A percentile compares a stretch with the other conserved stretches of the same genome.
phyloP scores from a whole-genome alignment of 1,284 basidiomycete genomes.

The Pascua sp. region DNA sequence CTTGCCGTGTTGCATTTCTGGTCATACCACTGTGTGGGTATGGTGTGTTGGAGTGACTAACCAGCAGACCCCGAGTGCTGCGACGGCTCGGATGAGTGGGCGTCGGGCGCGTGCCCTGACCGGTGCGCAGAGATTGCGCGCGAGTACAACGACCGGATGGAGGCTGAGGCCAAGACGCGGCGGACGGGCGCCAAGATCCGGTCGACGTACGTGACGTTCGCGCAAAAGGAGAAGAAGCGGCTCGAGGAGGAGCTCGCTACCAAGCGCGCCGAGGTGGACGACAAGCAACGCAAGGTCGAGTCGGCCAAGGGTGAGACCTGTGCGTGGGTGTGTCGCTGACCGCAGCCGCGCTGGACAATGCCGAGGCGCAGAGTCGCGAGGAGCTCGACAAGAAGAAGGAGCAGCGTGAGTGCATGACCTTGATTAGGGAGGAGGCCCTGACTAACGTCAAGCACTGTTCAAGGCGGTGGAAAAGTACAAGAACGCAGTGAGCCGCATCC shows the following conservation, averaged over 20 bases:
- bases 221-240: slow-evolving; percentile 78
- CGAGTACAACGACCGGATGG: slow-evolving; percentile 62
- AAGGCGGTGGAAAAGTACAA: slow-evolving; percentile 69
- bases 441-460: slow-evolving; percentile 65
- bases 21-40: too few relatives aligned
- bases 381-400: slow-evolving; percentile 72
- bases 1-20: too few relatives aligned
- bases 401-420: slow-evolving; percentile 62
- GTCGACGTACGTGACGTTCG: slow-evolving; percentile 78
- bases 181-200: slow-evolving; percentile 89
- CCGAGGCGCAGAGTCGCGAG: slow-evolving; percentile 36
- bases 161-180: slow-evolving; percentile 69
- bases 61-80: slow-evolving; percentile 84
- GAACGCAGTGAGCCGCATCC: slow-evolving; percentile 70
- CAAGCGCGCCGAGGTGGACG: slow-evolving; percentile 59
- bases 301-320: slow-evolving; percentile 32
- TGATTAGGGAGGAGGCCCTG: neutral
- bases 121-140: slow-evolving; percentile 73
- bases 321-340: neutral
- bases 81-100: slow-evolving; percentile 89
- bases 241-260: slow-evolving; percentile 62
- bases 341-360: slow-evolving; percentile 30
- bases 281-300: slow-evolving; percentile 58
- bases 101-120: slow-evolving; percentile 69
- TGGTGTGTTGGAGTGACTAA: too few relatives aligned